Base-by-base conservation (phyloP, 768 basidiomycete species). In the Termitomyces sp. region DNA sequence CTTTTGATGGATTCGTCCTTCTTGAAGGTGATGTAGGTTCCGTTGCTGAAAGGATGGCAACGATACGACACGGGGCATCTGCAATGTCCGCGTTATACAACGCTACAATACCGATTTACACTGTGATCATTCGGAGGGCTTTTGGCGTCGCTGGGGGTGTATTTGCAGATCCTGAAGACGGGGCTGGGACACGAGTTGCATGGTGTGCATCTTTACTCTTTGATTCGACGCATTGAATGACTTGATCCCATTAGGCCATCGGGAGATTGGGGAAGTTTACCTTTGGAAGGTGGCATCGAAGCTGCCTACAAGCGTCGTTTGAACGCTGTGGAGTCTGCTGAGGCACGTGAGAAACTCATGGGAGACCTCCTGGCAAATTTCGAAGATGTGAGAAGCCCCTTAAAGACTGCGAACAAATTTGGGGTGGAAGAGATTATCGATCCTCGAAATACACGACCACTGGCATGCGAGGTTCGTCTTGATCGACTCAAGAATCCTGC, bases 391-490 rank as follows among this genome's bases (percentile, higher is more conserved):
- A 67, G 78, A 51, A 76, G 70, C 48, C 78, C 78, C 4, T 24
- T 74, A 60, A 77, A 72, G 65, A 77, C 76, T 1, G 76, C 76
- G 1, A 72, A 78, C 60, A 70, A 70, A 59, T 78, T 79, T 65
- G 76, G 75, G 1, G 65, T 79, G 6, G 76, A 79, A 59, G 77
- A 79, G 64, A 76, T 79, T 32, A 76, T 78, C 51, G 78, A 79
- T 63, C 76, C 76, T 4, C 67, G 75, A 55, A 74, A 76, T 69
- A 79, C 77, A 1, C 69, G 77, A 38, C 68, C 70, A 3, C 48
- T 76, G 55, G 74, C 64, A 32, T 78, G 76, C 59, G 74, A 76
- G 68, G 77, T 78, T 55, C n/a, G 72, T 63, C 54, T 55, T 45
- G 4, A 58, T 57, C 18, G 16, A 53, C 52, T 32, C 11, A 35